phyloP scores from a whole-genome alignment of 1,284 basidiomycete genomes.

The Cystobasidiaceae sp. region DNA sequence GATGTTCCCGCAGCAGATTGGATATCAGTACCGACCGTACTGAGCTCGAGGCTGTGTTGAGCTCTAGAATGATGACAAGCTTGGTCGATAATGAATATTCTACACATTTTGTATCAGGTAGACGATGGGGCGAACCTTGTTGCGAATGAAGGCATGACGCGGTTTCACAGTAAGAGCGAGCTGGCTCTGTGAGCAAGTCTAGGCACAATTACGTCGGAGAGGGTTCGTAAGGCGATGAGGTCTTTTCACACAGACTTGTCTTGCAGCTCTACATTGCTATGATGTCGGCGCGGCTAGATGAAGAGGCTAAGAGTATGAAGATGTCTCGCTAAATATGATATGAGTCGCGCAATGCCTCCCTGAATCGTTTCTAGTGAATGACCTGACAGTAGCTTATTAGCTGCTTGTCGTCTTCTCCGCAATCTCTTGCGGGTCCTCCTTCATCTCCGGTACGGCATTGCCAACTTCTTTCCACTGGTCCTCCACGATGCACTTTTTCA shows the following conservation, averaged over 20 bases:
- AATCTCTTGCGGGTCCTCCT: constrained; percentile 24
- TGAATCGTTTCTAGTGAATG: not conserved
- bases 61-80: too few species aligned
- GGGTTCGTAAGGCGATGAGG: too few species aligned
- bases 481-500: constrained; percentile 56
- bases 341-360: not conserved
- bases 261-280: too few species aligned
- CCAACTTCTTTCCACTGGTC: constrained; percentile 13
- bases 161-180: not conserved
- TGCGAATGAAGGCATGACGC: not conserved
- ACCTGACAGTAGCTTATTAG: not conserved
- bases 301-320: too few species aligned
- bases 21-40: constrained; percentile 32
- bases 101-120: too few species aligned
- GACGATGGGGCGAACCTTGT: not conserved
- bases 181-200: not conserved
- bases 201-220: not conserved
- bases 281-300: too few species aligned
- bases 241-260: too few species aligned
- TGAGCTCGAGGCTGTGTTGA: not conserved
- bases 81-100: too few species aligned
- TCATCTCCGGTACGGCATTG: constrained; percentile 24
- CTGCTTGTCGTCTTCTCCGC: constrained; percentile 2
- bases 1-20: constrained; percentile 36
- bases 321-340: too few species aligned